A percentile compares a stretch with the other conserved stretches of the same genome.
phyloP scores from a whole-genome alignment of 2,329 filamentous ascomycete species.

The Aspergillus eucalypticola region DNA sequence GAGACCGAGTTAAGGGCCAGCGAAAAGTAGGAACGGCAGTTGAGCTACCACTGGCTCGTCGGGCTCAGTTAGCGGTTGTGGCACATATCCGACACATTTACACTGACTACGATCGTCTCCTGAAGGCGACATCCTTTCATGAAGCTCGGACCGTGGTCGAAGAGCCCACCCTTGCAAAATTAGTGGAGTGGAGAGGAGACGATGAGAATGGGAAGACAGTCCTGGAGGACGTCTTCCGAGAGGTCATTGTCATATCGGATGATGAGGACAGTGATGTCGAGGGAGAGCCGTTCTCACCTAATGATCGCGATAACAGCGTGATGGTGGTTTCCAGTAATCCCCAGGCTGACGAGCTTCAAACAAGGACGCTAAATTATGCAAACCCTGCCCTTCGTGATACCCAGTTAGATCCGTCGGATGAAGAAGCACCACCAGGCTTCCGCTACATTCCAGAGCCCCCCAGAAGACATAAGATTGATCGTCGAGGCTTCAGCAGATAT shows the following conservation, averaged over 20 bases:
- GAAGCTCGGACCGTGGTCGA: slow-evolving; percentile 59
- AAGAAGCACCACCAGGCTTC: slow-evolving; percentile 40
- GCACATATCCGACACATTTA: slow-evolving; percentile 64
- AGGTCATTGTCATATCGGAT: slow-evolving; percentile 65
- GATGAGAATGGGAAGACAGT: slow-evolving; percentile 54
- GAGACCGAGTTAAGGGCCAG: slow-evolving; percentile 47
- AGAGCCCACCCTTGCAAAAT: slow-evolving; percentile 55
- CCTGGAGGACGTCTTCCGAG: slow-evolving; percentile 63
- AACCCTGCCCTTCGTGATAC: slow-evolving; percentile 20
- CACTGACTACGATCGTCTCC: slow-evolving; percentile 62
- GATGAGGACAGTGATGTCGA: slow-evolving; percentile 55
- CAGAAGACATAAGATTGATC: slow-evolving; percentile 39
- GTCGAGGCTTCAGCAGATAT: slow-evolving; percentile 49
- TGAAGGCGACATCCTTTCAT: slow-evolving; percentile 55
- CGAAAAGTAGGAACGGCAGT: slow-evolving; percentile 59
- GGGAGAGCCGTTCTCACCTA: slow-evolving; percentile 28
- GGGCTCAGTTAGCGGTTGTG: slow-evolving; percentile 62
- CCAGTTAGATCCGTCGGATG: slow-evolving; percentile 34
- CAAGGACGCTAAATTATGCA: slow-evolving; percentile 31
- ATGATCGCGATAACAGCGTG: slow-evolving; percentile 41
- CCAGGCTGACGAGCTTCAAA: slow-evolving; percentile 37
- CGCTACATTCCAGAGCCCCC: slow-evolving; percentile 36
- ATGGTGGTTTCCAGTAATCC: slow-evolving; percentile 46
- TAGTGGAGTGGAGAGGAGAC: slow-evolving; percentile 65
- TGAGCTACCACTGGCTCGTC: slow-evolving; percentile 55